These are phyloP conservation scores for Herpetospermum pedunculosum DNA, from an alignment of 306 rosid genomes.

Conservation along the genomic window DNA sequence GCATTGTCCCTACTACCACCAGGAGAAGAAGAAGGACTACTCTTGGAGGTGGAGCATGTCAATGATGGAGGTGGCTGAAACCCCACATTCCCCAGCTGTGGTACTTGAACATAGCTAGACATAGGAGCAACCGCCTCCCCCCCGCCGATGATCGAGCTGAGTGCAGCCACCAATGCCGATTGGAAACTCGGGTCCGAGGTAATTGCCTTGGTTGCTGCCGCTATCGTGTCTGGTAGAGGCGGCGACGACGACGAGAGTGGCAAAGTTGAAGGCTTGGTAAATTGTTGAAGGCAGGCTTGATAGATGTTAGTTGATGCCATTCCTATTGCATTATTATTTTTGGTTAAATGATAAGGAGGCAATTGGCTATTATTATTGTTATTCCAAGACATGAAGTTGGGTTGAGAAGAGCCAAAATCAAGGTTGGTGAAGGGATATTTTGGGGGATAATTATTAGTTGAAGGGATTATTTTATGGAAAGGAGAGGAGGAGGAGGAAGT, in stretches of 20 bases:
- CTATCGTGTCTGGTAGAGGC: conserved; percentile 34
- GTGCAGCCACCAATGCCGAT: conserved; percentile 69
- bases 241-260: neutral
- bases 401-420: conserved; percentile 42
- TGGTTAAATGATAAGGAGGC: neutral
- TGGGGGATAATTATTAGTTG: conserved; percentile 22
- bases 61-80: conserved; percentile 35
- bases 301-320: conserved; percentile 17
- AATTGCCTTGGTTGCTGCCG: conserved; percentile 88
- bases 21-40: conserved; percentile 56
- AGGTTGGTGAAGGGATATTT: conserved; percentile 39
- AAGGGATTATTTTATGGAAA: conserved; percentile 30
- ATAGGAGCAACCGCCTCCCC: conserved; percentile 17
- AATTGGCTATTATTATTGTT: conserved; percentile 3
- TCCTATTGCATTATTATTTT: conserved; percentile 21
- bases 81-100: conserved; percentile 33
- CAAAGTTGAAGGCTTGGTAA: neutral
- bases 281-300: conserved; percentile 37
- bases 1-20: conserved; percentile 28
- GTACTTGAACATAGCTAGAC: conserved; percentile 16
- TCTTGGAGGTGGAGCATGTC: conserved; percentile 46
- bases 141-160: conserved; percentile 53
- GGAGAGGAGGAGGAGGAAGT: conserved; percentile 27
- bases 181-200: conserved; percentile 78
- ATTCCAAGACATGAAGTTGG: conserved; percentile 39